Evolutionary conservation across 2,329 filamentous ascomycete species (phyloP).

Genomic region (Bipolaris zeicola): DNA sequence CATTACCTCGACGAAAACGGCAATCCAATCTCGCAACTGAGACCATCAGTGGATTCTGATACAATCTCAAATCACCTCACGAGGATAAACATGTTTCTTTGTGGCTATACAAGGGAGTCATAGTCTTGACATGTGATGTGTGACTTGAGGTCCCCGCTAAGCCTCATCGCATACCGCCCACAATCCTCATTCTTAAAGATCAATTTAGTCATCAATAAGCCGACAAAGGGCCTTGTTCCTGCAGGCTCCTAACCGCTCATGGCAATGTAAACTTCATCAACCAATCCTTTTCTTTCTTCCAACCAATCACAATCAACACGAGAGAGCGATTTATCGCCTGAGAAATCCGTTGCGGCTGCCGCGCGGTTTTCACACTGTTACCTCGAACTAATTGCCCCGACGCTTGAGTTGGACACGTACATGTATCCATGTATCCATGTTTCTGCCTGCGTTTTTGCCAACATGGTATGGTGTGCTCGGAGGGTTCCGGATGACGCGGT

Average conservation of each 20-base stretch:
- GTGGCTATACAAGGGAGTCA: background rate
- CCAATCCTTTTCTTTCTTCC: constrained; percentile 3
- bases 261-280: constrained; percentile 22
- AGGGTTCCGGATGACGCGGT: constrained; percentile 1
- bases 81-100: background rate
- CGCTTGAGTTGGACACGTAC: constrained; percentile 5
- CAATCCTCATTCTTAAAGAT: background rate
- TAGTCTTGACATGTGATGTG: background rate
- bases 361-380: constrained; percentile 4
- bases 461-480: constrained; percentile 9
- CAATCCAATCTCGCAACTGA: background rate
- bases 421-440: constrained; percentile 1
- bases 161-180: background rate
- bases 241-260: constrained; percentile 14
- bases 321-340: background rate
- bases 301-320: constrained; percentile 2
- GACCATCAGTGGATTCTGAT: background rate
- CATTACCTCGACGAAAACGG: background rate
- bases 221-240: constrained; percentile 13
- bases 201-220: constrained; percentile 3
- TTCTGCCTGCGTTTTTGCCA: constrained; percentile 5
- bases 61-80: background rate
- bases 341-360: constrained; percentile 2
- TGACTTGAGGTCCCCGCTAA: constrained; percentile 2
- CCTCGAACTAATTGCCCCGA: constrained; percentile 5